These are phyloP conservation scores for Penicillium thymicola DNA, from an alignment of 2,329 filamentous ascomycete species.

Conservation along the genomic window DNA sequence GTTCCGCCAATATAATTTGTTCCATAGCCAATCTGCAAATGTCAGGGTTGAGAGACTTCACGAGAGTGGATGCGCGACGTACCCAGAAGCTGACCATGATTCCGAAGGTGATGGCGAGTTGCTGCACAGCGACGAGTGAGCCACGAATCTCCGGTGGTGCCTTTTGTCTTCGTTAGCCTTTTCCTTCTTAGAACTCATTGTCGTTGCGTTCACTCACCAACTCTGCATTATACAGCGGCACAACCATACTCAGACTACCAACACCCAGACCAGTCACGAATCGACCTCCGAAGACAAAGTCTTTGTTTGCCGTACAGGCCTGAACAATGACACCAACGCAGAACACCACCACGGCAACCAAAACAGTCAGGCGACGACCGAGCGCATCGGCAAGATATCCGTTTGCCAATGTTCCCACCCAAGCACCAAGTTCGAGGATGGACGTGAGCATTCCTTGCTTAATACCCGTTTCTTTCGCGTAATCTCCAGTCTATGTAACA, in stretches of 20 bases:
- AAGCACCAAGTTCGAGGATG: slow-evolving; percentile 43
- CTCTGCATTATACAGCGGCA: slow-evolving; percentile 41
- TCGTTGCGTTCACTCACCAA: slow-evolving; percentile 17
- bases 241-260: slow-evolving; percentile 42
- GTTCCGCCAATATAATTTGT: slow-evolving; percentile 65
- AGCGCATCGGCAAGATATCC: slow-evolving; percentile 39
- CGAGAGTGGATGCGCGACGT: slow-evolving; percentile 3
- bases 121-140: slow-evolving; percentile 42
- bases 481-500: slow-evolving; percentile 24
- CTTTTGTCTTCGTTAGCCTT: slow-evolving; percentile 12
- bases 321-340: slow-evolving; percentile 39
- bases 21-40: slow-evolving; percentile 40
- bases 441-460: slow-evolving; percentile 35
- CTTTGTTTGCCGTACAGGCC: slow-evolving; percentile 30
- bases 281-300: slow-evolving; percentile 39
- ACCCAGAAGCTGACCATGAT: slow-evolving; percentile 46
- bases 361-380: slow-evolving; percentile 33
- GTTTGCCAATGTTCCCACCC: slow-evolving; percentile 37
- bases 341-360: slow-evolving; percentile 36
- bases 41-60: slow-evolving; percentile 9
- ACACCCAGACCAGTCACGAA: slow-evolving; percentile 45
- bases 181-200: not conserved
- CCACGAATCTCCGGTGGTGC: slow-evolving; percentile 44
- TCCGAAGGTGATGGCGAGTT: slow-evolving; percentile 45
- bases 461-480: slow-evolving; percentile 25